Evolutionary conservation across 208 protist genomes (phyloP).

Genomic region (Paratrypanosoma confusum): DNA sequence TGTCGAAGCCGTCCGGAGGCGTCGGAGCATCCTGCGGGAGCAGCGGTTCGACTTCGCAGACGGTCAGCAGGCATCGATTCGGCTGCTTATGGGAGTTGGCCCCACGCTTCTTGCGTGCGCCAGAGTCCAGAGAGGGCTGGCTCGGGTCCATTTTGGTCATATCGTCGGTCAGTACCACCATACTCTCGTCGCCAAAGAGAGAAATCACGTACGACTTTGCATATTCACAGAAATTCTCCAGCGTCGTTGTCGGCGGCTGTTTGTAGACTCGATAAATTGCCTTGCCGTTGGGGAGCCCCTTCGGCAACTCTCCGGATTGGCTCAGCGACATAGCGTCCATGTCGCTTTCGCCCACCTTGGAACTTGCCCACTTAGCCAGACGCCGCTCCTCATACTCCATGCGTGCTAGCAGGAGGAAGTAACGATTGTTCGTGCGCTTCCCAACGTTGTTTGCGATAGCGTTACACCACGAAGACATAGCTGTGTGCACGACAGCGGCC

Average conservation of each 20-base stretch:
- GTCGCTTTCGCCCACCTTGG: slow-evolving; percentile 25
- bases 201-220: slow-evolving; percentile 40
- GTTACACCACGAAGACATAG: slow-evolving; percentile 64
- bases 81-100: slow-evolving; percentile 33
- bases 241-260: slow-evolving; percentile 38
- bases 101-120: slow-evolving; percentile 49
- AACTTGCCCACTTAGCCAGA: slow-evolving; percentile 9
- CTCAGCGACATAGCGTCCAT: slow-evolving; percentile 18
- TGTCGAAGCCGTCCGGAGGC: slow-evolving; percentile 53
- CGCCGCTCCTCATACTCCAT: slow-evolving; percentile 47
- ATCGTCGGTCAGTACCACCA: slow-evolving; percentile 56
- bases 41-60: slow-evolving; percentile 63
- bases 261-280: slow-evolving; percentile 78
- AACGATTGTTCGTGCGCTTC: slow-evolving; percentile 39
- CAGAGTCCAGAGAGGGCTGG: slow-evolving; percentile 20
- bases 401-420: slow-evolving; percentile 75
- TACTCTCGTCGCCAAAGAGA: slow-evolving; percentile 43
- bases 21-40: slow-evolving; percentile 30
- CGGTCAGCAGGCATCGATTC: slow-evolving; percentile 74
- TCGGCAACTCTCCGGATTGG: slow-evolving; percentile 42
- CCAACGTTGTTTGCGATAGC: slow-evolving; percentile 28
- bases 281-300: slow-evolving; percentile 30
- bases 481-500: slow-evolving; percentile 36
- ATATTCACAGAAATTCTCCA: slow-evolving; percentile 53
- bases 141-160: slow-evolving; percentile 29